Percentiles rank a stretch among this genome's conserved stretches.
These are phyloP conservation scores for Neophaeococcomyces aloes DNA, from an alignment of 2,329 filamentous ascomycete species.

Conservation along the genomic window DNA sequence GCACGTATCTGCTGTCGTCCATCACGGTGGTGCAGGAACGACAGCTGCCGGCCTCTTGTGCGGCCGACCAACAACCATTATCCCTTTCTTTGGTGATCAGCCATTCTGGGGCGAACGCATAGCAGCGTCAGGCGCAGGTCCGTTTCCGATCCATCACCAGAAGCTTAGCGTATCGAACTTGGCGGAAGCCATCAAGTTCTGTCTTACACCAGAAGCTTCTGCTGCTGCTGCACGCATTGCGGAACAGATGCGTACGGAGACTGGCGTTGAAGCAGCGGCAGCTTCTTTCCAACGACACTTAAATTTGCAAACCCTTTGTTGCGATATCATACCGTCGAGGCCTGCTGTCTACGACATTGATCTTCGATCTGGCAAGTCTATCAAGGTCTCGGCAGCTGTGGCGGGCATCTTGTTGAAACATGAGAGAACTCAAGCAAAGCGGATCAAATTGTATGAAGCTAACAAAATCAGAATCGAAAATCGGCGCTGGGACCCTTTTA, in stretches of 20 bases:
- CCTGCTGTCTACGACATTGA: conserved; percentile 46
- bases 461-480: conserved; percentile 28
- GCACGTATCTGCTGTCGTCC: conserved; percentile 44
- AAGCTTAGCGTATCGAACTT: conserved; percentile 36
- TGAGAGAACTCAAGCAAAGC: conserved; percentile 5
- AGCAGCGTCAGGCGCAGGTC: conserved; percentile 42
- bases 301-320: conserved; percentile 53
- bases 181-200: conserved; percentile 37
- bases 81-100: conserved; percentile 50
- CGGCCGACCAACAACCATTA: conserved; percentile 43
- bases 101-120: conserved; percentile 47
- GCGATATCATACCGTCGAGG: conserved; percentile 55
- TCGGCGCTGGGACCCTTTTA: conserved; percentile 28
- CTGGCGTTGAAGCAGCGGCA: conserved; percentile 51
- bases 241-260: conserved; percentile 53
- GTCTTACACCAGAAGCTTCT: conserved; percentile 24
- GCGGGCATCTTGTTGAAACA: conserved; percentile 8
- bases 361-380: conserved; percentile 15
- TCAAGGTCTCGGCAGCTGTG: conserved; percentile 7
- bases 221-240: conserved; percentile 39
- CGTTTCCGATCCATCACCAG: conserved; percentile 38
- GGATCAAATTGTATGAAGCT: conserved; percentile 18
- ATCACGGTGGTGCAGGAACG: conserved; percentile 48
- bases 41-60: conserved; percentile 43
- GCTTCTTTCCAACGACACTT: conserved; percentile 60